Evolutionary conservation across 225 moss, liverwort and hornwort species (phyloP).

Genomic region (Pseudisothecium myosuroides): DNA sequence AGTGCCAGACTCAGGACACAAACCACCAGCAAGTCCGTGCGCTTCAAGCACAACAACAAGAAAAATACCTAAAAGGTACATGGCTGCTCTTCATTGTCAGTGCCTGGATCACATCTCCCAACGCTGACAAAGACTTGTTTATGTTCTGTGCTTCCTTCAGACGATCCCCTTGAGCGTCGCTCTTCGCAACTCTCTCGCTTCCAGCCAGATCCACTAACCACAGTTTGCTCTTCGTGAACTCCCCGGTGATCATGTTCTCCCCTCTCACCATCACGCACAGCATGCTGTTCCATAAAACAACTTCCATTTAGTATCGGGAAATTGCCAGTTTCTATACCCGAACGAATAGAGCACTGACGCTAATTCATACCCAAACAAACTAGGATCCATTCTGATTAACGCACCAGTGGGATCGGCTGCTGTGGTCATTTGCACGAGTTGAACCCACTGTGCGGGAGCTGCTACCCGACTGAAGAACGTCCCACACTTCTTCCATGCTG

Average conservation of each 20-base stretch:
- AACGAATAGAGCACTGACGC: not conserved
- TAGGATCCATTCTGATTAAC: not conserved
- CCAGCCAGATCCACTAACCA: conserved; percentile 98
- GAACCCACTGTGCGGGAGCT: conserved; percentile 81
- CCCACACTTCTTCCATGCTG: conserved; percentile 89
- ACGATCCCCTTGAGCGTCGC: conserved; percentile 92
- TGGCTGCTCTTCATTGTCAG: conserved; percentile 96
- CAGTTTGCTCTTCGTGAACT: conserved; percentile 81
- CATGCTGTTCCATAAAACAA: conserved; percentile 47
- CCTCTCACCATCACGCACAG: conserved; percentile 92
- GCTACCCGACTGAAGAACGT: conserved; percentile 85
- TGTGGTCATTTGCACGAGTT: conserved; percentile 91
- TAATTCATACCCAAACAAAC: not conserved
- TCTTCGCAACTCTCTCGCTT: conserved; percentile 95
- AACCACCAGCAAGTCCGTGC: too few relatives aligned
- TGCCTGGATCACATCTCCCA: conserved; percentile 98
- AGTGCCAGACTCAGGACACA: not conserved
- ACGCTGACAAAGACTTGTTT: conserved; percentile 94
- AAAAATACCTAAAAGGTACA: conserved; percentile 62
- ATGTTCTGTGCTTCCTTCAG: conserved; percentile 91
- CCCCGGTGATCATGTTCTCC: conserved; percentile 70
- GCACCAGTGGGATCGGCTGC: conserved; percentile 95
- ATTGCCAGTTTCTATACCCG: not conserved
- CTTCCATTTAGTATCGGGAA: not conserved
- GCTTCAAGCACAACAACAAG: not conserved